Evolutionary conservation across 2,329 filamentous ascomycete genomes (phyloP).

Genomic region (Alternaria sp.): DNA sequence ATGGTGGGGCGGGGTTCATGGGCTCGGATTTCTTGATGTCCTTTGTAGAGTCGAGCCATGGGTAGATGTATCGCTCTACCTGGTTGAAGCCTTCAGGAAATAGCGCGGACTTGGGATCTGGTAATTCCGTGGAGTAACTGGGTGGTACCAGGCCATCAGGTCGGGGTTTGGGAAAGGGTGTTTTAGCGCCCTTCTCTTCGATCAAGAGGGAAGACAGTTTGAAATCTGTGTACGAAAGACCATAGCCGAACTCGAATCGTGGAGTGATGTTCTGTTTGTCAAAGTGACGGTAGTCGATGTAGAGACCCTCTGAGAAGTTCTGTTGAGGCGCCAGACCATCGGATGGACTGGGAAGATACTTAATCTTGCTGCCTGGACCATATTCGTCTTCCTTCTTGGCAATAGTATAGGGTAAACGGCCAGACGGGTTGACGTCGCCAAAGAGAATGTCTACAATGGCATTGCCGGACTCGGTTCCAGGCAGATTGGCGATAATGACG

Average conservation of each 20-base stretch:
- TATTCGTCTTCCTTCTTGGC: conserved; percentile 79
- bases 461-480: conserved; percentile 86
- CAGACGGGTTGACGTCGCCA: conserved; percentile 78
- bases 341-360: conserved; percentile 70
- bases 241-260: conserved; percentile 86
- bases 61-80: conserved; percentile 76
- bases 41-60: conserved; percentile 67
- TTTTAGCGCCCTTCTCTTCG: conserved; percentile 57
- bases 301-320: conserved; percentile 82
- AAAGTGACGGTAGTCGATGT: conserved; percentile 90
- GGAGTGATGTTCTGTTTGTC: conserved; percentile 79
- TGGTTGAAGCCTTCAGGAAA: conserved; percentile 69
- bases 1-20: conserved; percentile 67
- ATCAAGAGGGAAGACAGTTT: conserved; percentile 65
- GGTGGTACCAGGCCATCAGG: conserved; percentile 51
- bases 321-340: conserved; percentile 76
- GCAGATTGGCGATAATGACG: conserved; percentile 83
- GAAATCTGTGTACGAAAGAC: conserved; percentile 83
- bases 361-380: conserved; percentile 73
- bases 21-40: conserved; percentile 56
- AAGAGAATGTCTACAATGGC: conserved; percentile 83
- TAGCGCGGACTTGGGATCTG: conserved; percentile 64
- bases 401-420: conserved; percentile 89
- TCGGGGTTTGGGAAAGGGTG: conserved; percentile 40
- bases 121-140: conserved; percentile 63